These are phyloP conservation scores for Puccinia novopanici DNA, from an alignment of 1,284 basidiomycete species.

Conservation along the genomic window DNA sequence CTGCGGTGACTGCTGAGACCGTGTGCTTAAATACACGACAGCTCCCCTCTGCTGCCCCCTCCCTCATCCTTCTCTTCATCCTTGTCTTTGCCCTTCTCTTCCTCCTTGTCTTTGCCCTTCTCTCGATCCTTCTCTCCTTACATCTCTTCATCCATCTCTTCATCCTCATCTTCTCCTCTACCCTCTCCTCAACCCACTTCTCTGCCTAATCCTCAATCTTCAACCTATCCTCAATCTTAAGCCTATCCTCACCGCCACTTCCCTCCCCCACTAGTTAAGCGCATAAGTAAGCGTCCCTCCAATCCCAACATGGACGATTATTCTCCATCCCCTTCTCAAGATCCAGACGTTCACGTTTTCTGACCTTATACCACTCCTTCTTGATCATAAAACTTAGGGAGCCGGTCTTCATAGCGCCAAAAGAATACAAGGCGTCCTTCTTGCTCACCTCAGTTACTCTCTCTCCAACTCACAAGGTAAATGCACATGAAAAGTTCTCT, in stretches of 20 bases:
- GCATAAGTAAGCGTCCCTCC: neutral
- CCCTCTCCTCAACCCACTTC: too few relatives aligned
- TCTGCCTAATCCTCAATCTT: too few relatives aligned
- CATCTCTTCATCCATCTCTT: too few relatives aligned
- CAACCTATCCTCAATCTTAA: too few relatives aligned
- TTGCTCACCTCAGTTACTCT: neutral
- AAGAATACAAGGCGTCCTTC: neutral
- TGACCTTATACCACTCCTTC: neutral
- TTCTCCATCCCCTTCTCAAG: neutral
- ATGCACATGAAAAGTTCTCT: neutral
- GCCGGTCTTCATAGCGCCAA: neutral
- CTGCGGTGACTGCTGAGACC: neutral
- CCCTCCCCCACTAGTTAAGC: neutral
- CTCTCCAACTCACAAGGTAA: neutral
- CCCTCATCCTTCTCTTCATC: neutral
- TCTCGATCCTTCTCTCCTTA: too few relatives aligned
- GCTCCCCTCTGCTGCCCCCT: neutral
- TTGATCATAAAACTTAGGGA: neutral
- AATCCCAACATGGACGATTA: neutral
- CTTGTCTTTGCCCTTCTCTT: neutral
- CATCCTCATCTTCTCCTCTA: too few relatives aligned
- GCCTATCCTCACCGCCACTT: too few relatives aligned
- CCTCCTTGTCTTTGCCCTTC: neutral
- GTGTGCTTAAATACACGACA: neutral
- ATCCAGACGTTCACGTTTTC: neutral